phyloP scores from a whole-genome alignment of 1,284 basidiomycete species.

The Limonomyces culmigenus region DNA sequence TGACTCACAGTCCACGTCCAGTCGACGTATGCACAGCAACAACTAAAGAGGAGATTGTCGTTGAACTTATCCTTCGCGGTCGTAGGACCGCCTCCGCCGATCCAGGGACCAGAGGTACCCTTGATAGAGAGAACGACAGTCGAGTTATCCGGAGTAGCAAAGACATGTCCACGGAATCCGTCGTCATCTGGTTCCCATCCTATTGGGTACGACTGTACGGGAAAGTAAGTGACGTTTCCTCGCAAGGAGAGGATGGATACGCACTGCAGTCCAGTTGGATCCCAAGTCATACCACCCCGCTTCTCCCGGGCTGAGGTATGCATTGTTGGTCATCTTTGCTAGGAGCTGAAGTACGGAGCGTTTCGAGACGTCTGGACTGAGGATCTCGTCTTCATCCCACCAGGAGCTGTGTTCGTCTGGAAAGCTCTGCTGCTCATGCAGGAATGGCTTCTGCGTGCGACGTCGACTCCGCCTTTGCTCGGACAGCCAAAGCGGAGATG shows the following conservation, averaged over 20 bases:
- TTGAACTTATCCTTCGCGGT: slow-evolving; percentile 90
- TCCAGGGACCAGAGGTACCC: slow-evolving; percentile 65
- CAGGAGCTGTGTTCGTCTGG: slow-evolving; percentile 25
- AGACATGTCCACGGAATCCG: slow-evolving; percentile 85
- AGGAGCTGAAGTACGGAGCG: slow-evolving; percentile 66
- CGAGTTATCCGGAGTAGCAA: slow-evolving; percentile 66
- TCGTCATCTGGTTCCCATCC: slow-evolving; percentile 86
- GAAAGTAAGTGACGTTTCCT: neutral
- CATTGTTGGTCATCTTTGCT: slow-evolving; percentile 91
- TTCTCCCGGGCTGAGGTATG: slow-evolving; percentile 54
- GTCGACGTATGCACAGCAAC: slow-evolving; percentile 89
- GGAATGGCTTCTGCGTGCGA: slow-evolving; percentile 33
- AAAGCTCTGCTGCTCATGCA: slow-evolving; percentile 29
- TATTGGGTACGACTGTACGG: slow-evolving; percentile 53
- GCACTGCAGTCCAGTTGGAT: slow-evolving; percentile 46
- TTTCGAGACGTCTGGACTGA: slow-evolving; percentile 58
- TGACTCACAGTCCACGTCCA: slow-evolving; percentile 94
- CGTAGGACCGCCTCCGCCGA: slow-evolving; percentile 73
- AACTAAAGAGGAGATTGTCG: slow-evolving; percentile 94
- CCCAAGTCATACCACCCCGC: slow-evolving; percentile 66
- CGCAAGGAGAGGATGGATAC: slow-evolving; percentile 19
- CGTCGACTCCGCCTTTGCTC: slow-evolving; percentile 22
- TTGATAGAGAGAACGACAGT: slow-evolving; percentile 92
- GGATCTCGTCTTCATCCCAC: slow-evolving; percentile 48
- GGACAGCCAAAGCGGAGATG: slow-evolving; percentile 19